Evolutionary conservation across 1,284 basidiomycete species (phyloP).

Genomic region (Tetrapyrgos nigripes): DNA sequence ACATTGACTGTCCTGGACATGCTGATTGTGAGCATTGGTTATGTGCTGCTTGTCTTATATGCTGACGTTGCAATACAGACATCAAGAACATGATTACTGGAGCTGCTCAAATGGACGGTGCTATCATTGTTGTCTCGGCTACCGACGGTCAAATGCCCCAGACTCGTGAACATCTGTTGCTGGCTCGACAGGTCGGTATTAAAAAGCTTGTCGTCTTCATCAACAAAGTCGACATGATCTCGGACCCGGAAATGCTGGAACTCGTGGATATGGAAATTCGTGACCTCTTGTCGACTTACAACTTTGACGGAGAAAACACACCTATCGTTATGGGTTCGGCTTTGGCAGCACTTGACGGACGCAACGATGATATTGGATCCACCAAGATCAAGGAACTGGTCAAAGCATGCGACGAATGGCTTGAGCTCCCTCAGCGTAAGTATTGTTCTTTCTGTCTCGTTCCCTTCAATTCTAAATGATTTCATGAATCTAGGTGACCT

Average conservation of each 20-base stretch:
- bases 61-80: constrained; percentile 52
- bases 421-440: constrained; percentile 91
- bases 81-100: constrained; percentile 99
- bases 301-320: constrained; percentile 96
- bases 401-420: constrained; percentile 92
- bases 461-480: constrained; percentile 12
- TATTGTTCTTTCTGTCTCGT: constrained; percentile 18
- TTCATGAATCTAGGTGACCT: constrained; percentile 76
- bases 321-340: constrained; percentile 98
- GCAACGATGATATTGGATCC: constrained; percentile 80
- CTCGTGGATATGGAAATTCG: constrained; percentile 99
- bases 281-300: constrained; percentile 92
- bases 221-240: constrained; percentile 98
- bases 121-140: constrained; percentile 97
- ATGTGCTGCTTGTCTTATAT: constrained; percentile 4
- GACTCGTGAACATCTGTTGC: constrained; percentile 96
- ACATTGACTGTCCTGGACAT: constrained; percentile 98
- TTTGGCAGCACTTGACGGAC: constrained; percentile 91
- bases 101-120: constrained; percentile 98
- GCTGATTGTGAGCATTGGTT: constrained; percentile 74
- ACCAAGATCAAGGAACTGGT: constrained; percentile 89
- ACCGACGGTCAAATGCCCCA: constrained; percentile 99
- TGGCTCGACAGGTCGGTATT: constrained; percentile 98
- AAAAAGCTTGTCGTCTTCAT: constrained; percentile 99
- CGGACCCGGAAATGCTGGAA: constrained; percentile 98